Base-by-base conservation (phyloP, 2,329 filamentous ascomycete genomes). In the Sclerotinia minor region DNA sequence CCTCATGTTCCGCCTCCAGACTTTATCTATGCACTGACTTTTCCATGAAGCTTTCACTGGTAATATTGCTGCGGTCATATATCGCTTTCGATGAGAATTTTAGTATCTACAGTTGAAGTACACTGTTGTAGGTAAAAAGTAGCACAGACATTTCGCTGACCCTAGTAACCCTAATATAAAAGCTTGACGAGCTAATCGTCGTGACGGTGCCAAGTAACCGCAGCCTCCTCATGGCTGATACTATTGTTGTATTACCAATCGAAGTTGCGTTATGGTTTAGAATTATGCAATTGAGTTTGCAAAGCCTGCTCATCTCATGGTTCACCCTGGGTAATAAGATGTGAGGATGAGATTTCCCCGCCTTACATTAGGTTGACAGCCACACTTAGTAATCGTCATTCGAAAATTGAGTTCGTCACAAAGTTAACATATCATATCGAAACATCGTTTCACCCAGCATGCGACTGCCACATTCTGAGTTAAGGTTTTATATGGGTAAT, bases 401-500 rank as follows among this genome's bases (percentile, higher is more conserved):
- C 29, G 21, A 49, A 61, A 49, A 38, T 61, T 38, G 29, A 35
- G 29, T 49, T 61, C 45, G 24, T 49, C 44, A 35, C 45, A 47
- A 24, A 38, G 26, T 61, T 49, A 21, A 50, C 29, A 49, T 61
- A 21, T 38, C 44, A 61, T n/a, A 26, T 50, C 21, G 15, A 50
- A 49, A 24, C 21, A 61, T 49, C 13, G 7, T 24, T 38, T 3
- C 44, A 47, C 29, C 11, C 19, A 26, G 5, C 35, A 49, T n/a
- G 26, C 58, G 49, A 17, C 13, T 0, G 15, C 13, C 38, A 5
- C 38, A 17, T 41, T 41, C 38, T 17, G 15, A 17, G 13, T 41
- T 41, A 41, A 41, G 13, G 13, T 41, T 41, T 41, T 41, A 41
- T 41, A 41, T 41, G 38, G 38, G 38, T 4, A 17, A 17, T 41